Conservation (phyloP, 306 rosid genomes). For the Quercus cerris region DNA sequence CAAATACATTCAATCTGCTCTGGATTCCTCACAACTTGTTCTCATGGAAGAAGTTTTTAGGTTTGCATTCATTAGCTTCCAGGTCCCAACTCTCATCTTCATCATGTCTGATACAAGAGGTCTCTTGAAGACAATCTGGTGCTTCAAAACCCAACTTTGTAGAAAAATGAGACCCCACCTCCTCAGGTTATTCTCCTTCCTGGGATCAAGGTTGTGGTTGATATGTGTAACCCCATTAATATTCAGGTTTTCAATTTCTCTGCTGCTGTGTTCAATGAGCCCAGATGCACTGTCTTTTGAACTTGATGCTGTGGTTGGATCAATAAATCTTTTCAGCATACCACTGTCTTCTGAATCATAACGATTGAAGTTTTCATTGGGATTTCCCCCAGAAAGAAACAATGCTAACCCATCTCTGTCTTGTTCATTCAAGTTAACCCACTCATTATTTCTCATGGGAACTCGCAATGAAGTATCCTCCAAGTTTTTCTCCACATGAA, state of each 20-base stretch:
- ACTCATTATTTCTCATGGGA: conserved; percentile 17
- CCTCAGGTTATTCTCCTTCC: conserved; percentile 12
- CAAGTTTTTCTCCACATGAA: conserved; percentile 29
- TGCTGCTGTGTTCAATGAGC: conserved; percentile 4
- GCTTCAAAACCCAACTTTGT: conserved; percentile 15
- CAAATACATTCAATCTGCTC: conserved; percentile 10
- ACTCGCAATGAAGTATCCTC: conserved; percentile 14
- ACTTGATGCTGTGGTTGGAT: conserved; percentile 17
- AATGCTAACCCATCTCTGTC: conserved; percentile 37
- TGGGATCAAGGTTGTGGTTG: conserved; percentile 5
- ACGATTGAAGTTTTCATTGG: not conserved
- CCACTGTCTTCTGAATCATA: conserved; percentile 15
- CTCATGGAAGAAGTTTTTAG: conserved; percentile 18
- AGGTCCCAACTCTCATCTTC: conserved; percentile 29
- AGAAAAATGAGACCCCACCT: conserved; percentile 10
- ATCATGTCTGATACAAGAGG: conserved; percentile 10
- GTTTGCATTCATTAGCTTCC: conserved; percentile 28
- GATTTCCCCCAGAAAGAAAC: conserved; percentile 34
- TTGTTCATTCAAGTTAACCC: conserved; percentile 31
- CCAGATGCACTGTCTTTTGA: conserved; percentile 16
- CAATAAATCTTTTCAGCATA: conserved; percentile 29
- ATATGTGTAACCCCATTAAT: conserved; percentile 11
- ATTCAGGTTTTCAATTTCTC: conserved; percentile 20
- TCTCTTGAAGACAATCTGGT: conserved; percentile 9
- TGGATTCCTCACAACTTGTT: conserved; percentile 15